phyloP scores from a whole-genome alignment of 2,329 filamentous ascomycete genomes.

The Apiospora rasikravindrae region DNA sequence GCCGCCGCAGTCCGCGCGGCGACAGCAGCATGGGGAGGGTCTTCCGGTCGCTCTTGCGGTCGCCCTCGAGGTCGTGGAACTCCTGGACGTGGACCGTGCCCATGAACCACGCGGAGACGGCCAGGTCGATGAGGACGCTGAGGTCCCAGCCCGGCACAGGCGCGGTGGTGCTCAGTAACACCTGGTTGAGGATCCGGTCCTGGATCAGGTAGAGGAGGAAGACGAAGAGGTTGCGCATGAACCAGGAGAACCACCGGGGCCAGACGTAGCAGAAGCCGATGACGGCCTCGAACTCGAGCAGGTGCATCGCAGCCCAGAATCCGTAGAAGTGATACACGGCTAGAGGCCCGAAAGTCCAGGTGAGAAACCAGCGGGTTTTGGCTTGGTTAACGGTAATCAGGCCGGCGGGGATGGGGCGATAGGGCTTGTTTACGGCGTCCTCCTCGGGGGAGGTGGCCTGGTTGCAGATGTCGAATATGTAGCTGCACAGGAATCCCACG shows the following conservation, averaged over 20 bases:
- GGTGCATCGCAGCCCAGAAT: background rate
- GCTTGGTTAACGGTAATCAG: background rate
- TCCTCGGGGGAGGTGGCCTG: constrained; percentile 4
- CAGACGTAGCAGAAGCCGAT: constrained; percentile 2
- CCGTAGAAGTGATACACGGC: background rate
- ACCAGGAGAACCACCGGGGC: background rate
- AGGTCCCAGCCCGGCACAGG: background rate
- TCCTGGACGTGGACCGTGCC: background rate
- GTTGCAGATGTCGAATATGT: background rate
- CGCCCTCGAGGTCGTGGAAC: background rate
- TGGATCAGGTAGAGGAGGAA: background rate
- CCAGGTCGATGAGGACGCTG: background rate
- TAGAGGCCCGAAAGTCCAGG: background rate
- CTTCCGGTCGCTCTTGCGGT: background rate
- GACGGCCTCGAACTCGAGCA: background rate
- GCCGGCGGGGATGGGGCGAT: background rate
- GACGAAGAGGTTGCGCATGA: background rate
- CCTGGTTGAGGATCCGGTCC: background rate
- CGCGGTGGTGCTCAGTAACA: background rate
- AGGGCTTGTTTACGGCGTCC: background rate
- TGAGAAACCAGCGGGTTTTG: background rate
- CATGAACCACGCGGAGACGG: background rate
- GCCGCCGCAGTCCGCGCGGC: background rate
- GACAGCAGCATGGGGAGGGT: background rate
- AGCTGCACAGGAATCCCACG: background rate